Base-by-base conservation (phyloP, 2,329 filamentous ascomycete species). In the Alternaria gansuensis region DNA sequence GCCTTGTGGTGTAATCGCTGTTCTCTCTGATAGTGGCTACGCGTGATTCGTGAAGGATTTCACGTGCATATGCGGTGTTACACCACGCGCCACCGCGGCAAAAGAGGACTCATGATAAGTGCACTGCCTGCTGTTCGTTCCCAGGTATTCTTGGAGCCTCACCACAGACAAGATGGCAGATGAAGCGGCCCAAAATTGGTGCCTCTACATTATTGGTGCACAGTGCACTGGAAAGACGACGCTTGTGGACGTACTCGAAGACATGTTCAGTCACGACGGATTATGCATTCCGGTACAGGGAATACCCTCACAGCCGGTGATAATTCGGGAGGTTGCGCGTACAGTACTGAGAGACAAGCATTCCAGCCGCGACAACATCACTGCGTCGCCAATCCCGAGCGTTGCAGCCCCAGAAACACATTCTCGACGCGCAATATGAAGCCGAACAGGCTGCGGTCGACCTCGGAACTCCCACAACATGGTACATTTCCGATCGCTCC, bases 181-280 rank as follows among this genome's bases (percentile, higher is more conserved):
- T 45, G 43, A 31, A 17, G 43, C 26, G 11, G 43, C 28, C n/a
- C 43, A 29, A 28, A 26, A 17, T 33, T 29, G 29, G 17, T 33
- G 49, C 36, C 75, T 82, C 31, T 82, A 82, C 66, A 76, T 82
- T 36, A 71, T 81, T 29, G 80, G 81, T 3, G 76, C 81, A 3
- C 80, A 81, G 44, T 81, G 75, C 43, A 82, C 79, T 1, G 81
- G 81, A 36, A 82, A 82, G 61, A 82, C 79, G 1, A 82, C 81
- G 0, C 70, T 83, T 1, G 72, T 79, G 54, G 70, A 75, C 36
- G 72, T 72, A 1, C 68, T 82, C 2, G 65, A 68, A 24, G 51
- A 28, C 0, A 66, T 8, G 68, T 78, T 51, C 45, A 57, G 17
- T 24, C 31, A 23, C 36, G 21, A 14, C 17, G 51, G 26, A 26